Base-by-base conservation (phyloP, 2,329 filamentous ascomycete species). In the Apiospora kogelbergensis region DNA sequence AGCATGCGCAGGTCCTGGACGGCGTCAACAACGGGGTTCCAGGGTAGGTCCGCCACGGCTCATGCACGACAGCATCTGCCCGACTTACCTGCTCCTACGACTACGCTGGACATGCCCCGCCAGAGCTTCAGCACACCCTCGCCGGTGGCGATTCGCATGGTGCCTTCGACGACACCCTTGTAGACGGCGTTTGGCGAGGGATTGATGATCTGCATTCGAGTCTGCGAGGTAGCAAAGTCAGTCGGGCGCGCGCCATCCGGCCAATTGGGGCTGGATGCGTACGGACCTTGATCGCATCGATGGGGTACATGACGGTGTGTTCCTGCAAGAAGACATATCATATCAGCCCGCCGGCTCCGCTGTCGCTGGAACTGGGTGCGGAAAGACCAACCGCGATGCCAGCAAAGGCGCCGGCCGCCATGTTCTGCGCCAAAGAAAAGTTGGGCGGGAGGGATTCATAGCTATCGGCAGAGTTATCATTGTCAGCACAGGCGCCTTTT, bases 261-360 rank as follows among this genome's bases (percentile, higher is more conserved):
- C 71, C 45, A 63, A 65, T 48, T 30, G 63, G 41, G 17, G 41
- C 11, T 22, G 63, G 30, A 15, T 26, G 24, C 63, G 26, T 66
- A 40, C 80, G 73, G 74, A 98, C 96, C 92, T 99, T 99, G 79
- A 99, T 92, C 74, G 97, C 90, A 84, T 99, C 96, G 78, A 99
- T 93, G 24, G 96, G 96, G 80, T 99, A 99, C 96, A 99, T 98
- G 77, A 97, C 95, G 70, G 95, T 97, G 82, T 98, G 95, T 84
- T 98, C 95, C 95, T 98, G 33, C 74, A 66, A 71, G n/a, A n/a
- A n/a, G n/a, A 26, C 33, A 67, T 67, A 75, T 70, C 75, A 44
- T 73, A 73, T 70, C 63, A 44, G 46, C 48, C 17, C 10, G 22
- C 26, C 30, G 37, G 53, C 30, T 37, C 30, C 53, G 53, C 30